These are phyloP conservation scores for Abortiporus biennis DNA, from an alignment of 1,284 basidiomycete genomes.

Conservation along the genomic window DNA sequence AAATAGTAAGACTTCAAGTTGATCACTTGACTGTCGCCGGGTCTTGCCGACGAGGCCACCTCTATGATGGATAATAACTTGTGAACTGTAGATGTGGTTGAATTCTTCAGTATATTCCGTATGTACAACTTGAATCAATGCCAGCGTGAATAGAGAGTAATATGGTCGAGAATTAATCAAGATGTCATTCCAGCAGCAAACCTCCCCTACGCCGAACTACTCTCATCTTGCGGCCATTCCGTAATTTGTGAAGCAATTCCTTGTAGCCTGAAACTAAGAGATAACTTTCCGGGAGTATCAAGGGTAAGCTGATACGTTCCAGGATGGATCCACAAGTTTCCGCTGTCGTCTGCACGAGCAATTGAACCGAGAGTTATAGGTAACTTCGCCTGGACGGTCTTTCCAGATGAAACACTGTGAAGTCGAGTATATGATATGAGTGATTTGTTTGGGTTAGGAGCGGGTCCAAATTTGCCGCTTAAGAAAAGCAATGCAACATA, in stretches of 20 bases:
- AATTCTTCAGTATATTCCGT: no score
- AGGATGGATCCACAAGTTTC: slow-evolving; percentile 40
- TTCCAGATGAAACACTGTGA: slow-evolving; percentile 32
- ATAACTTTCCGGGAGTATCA: slow-evolving; percentile 25
- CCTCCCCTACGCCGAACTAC: no score
- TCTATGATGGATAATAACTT: no score
- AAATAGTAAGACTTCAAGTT: no score
- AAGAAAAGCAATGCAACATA: slow-evolving; percentile 51
- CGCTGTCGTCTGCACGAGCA: slow-evolving; percentile 40
- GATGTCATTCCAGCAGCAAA: no score
- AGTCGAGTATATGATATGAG: slow-evolving; percentile 44
- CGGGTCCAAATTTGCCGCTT: slow-evolving; percentile 40
- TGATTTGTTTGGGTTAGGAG: slow-evolving; percentile 45
- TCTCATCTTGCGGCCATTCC: slow-evolving; percentile 3
- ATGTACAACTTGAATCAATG: no score
- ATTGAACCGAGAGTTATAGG: slow-evolving; percentile 43
- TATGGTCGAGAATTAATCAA: no score
- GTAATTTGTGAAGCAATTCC: slow-evolving; percentile 1
- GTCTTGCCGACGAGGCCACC: no score
- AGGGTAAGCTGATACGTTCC: slow-evolving; percentile 41
- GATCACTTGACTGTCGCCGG: no score
- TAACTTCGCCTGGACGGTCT: slow-evolving; percentile 31
- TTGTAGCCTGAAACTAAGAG: slow-evolving; percentile 1
- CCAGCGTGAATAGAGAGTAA: no score
- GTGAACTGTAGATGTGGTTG: no score